phyloP scores from a whole-genome alignment of 2,329 filamentous ascomycete genomes.

The Aspergillus intermedius region DNA sequence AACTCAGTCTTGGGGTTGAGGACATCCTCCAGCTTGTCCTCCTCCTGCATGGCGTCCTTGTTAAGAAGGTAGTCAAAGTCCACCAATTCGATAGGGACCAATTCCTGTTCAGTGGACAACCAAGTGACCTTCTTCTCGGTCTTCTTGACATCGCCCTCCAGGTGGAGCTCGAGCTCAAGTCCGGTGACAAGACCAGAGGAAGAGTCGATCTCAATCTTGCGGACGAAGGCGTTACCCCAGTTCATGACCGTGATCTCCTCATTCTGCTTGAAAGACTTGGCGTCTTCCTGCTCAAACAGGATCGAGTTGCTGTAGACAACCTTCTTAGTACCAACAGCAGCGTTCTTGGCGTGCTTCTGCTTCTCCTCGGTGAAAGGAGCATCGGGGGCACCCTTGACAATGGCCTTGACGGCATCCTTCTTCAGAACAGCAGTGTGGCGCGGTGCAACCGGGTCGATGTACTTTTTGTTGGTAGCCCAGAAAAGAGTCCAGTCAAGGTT shows the following conservation, averaged over 20 bases:
- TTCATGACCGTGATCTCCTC: constrained; percentile 96
- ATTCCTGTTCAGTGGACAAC: constrained; percentile 70
- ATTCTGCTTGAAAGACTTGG: constrained; percentile 68
- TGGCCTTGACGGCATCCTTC: constrained; percentile 65
- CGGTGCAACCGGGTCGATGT: constrained; percentile 69
- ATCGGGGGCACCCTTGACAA: constrained; percentile 59
- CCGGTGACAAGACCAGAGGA: constrained; percentile 55
- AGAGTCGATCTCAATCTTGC: constrained; percentile 42
- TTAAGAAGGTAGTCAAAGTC: constrained; percentile 94
- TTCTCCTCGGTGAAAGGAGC: constrained; percentile 64
- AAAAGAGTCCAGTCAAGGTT: constrained; percentile 46
- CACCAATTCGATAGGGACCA: constrained; percentile 77
- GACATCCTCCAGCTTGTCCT: constrained; percentile 78
- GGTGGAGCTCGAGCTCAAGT: constrained; percentile 78
- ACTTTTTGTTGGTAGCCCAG: constrained; percentile 65
- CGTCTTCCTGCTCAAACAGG: constrained; percentile 80
- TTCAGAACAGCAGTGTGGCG: constrained; percentile 67
- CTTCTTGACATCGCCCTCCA: constrained; percentile 87
- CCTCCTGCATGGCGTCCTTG: constrained; percentile 88
- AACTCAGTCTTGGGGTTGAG: constrained; percentile 70
- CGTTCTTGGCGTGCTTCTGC: constrained; percentile 85
- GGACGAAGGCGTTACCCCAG: constrained; percentile 64
- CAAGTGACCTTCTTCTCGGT: constrained; percentile 97
- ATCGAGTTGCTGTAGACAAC: constrained; percentile 70
- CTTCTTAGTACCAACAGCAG: constrained; percentile 75